Evolutionary conservation across 345 rosid genomes (phyloP), one percentile per base, ranked within the genome.

Genomic region (Boechera retrofracta): DNA sequence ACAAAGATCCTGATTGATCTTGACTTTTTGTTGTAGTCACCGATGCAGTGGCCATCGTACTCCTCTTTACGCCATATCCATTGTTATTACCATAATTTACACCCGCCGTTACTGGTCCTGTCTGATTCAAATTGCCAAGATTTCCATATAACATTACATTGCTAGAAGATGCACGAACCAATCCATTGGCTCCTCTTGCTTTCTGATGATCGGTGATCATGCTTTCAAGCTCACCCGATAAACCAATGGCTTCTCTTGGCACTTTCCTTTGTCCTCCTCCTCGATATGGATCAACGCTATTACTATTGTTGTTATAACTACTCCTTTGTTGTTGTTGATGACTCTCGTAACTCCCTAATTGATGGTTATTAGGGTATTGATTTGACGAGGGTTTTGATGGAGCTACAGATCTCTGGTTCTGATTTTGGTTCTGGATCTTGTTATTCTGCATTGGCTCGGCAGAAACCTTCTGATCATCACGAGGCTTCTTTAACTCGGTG

Each of bases 161-260:
- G 67, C 97, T 79, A 2, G 99, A 95, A 0, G 99, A 91, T 12
- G 98, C 99, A 33, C 98, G 86, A 33, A 95, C 93, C 21, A 95
- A 75, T 0, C 79, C 79, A 36, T 62, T 80, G 38, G 72, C 55
- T 65, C 93, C 93, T 69, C 60, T 83, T 1, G 79, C 47, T 74
- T 86, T 89, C 41, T 89, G 97, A 64, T 87, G 92, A 74, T 95
- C 97, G 0, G 77, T 54, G 35, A 92, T 88, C 89, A 92, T 87
- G 65, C 72, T 91, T 44, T 95, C 97, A 0, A 95, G 91, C 89
- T 95, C 99, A 2, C 97, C 99, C 0, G 98, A 95, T 35, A 95
- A 80, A 44, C 91, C 87, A 9, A 81, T 33, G 16, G 89, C 82
- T 64, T 83, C 94, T 38, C 79, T 86, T 0, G 95, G 92, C 16